Conservation (phyloP, 1,139 yeast species). For the Wickerhamomyces sp. region DNA sequence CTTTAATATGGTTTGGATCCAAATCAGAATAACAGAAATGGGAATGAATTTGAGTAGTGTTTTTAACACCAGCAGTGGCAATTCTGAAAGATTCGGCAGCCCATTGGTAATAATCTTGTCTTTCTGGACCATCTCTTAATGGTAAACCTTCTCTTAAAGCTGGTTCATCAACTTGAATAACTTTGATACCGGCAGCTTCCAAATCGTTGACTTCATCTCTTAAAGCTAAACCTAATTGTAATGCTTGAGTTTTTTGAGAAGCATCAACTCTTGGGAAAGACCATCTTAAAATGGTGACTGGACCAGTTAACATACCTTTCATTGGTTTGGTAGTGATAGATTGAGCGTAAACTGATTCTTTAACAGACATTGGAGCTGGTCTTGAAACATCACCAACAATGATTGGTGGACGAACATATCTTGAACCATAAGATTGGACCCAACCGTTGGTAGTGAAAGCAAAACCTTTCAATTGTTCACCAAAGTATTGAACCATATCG, state of each 20-base stretch:
- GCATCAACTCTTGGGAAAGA: constrained; percentile 99
- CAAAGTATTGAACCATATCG: constrained; percentile 99
- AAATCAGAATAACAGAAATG: constrained; percentile 99
- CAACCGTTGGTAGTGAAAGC: constrained; percentile 99
- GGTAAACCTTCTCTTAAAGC: constrained; percentile 99
- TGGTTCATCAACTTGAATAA: constrained; percentile 99
- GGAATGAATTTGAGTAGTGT: constrained; percentile 97
- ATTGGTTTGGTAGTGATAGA: constrained; percentile 91
- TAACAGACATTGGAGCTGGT: constrained; percentile 97
- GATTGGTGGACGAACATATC: constrained; percentile 99
- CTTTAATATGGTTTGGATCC: constrained; percentile 99
- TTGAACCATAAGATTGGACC: constrained; percentile 99
- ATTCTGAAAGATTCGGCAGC: constrained; percentile 99
- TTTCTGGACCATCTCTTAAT: constrained; percentile 95
- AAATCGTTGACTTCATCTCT: constrained; percentile 98
- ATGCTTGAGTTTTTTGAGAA: constrained; percentile 89
- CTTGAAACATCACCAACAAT: constrained; percentile 98
- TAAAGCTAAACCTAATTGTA: constrained; percentile 95
- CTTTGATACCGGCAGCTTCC: constrained; percentile 97
- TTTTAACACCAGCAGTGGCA: constrained; percentile 96
- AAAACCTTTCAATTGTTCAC: constrained; percentile 97
- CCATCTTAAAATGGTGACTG: constrained; percentile 99
- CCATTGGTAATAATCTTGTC: constrained; percentile 95
- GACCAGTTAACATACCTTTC: constrained; percentile 99
- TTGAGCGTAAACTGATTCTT: constrained; percentile 99